phyloP scores from a whole-genome alignment of 1,284 basidiomycete species.

The Phenoliferia sp. region DNA sequence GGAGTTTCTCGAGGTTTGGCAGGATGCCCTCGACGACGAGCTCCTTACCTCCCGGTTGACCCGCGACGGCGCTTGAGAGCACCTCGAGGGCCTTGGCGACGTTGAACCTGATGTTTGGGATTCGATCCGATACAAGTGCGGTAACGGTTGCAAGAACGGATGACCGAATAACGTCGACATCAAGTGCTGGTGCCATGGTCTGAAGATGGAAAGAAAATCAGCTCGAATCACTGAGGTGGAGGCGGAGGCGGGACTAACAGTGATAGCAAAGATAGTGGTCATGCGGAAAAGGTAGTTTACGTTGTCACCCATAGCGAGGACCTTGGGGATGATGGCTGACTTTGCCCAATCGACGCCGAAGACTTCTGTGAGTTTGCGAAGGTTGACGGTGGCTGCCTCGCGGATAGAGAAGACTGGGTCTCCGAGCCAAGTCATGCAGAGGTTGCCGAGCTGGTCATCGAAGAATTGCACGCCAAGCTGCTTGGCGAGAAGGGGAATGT shows the following conservation, averaged over 20 bases:
- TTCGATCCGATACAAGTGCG: conserved; percentile 80
- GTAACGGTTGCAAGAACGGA: conserved; percentile 84
- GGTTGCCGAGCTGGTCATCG: conserved; percentile 90
- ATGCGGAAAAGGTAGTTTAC: conserved; percentile 97
- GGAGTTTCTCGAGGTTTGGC: conserved; percentile 78
- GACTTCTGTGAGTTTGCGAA: conserved; percentile 96
- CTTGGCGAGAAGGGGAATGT: conserved; percentile 91
- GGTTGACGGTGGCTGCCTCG: conserved; percentile 92
- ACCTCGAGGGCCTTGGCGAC: conserved; percentile 87
- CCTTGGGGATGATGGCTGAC: conserved; percentile 91
- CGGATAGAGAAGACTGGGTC: conserved; percentile 98
- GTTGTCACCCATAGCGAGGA: conserved; percentile 94
- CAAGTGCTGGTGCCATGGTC: conserved; percentile 93
- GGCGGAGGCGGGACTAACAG: no score
- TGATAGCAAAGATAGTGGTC: conserved; percentile 99
- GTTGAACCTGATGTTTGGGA: conserved; percentile 99
- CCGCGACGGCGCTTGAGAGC: conserved; percentile 60
- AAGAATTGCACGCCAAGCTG: conserved; percentile 97
- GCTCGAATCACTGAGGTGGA: conserved; percentile 44
- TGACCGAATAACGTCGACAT: conserved; percentile 73
- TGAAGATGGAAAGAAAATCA: conserved; percentile 39
- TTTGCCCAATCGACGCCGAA: conserved; percentile 99
- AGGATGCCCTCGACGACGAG: conserved; percentile 69
- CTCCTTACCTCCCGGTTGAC: conserved; percentile 64
- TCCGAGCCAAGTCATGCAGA: conserved; percentile 99